A percentile compares a stretch with the other conserved stretches of the same genome.
Evolutionary conservation across 306 rosid species (phyloP).

Genomic region (Quercus gilva): DNA sequence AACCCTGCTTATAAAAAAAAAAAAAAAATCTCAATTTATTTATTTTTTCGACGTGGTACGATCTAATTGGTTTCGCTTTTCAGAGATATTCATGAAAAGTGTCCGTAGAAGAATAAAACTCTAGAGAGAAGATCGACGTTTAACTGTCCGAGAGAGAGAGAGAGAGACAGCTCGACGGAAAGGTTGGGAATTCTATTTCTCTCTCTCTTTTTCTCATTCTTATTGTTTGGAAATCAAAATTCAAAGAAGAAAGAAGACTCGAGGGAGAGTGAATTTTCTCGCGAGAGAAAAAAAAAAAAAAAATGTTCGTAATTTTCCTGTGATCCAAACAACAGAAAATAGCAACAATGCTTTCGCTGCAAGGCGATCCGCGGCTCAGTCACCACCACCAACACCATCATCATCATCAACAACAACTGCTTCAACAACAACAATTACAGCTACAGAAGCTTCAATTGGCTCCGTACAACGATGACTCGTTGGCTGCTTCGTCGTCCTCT

Average conservation of each 20-base stretch:
- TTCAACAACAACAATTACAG: not conserved
- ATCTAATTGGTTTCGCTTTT: not conserved
- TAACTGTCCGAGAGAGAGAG: not conserved
- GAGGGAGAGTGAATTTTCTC: not conserved
- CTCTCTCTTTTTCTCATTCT: no score
- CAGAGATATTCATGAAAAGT: no score
- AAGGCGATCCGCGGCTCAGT: constrained; percentile 15
- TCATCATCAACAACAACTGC: not conserved
- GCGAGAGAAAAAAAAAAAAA: not conserved
- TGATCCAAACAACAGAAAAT: constrained; percentile 5
- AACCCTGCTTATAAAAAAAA: no score
- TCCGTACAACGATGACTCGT: constrained; percentile 11
- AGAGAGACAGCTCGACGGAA: not conserved
- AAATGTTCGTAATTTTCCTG: not conserved
- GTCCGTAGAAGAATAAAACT: not conserved
- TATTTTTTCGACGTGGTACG: not conserved
- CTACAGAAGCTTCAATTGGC: constrained; percentile 7
- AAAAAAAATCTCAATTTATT: no score
- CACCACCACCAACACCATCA: constrained; percentile 1
- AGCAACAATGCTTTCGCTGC: constrained; percentile 22
- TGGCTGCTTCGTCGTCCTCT: not conserved
- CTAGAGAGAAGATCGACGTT: not conserved
- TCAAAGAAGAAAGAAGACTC: not conserved
- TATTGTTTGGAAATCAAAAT: not conserved
- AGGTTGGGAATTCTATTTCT: not conserved